Conservation (phyloP, 495 filamentous ascomycete genomes). For the Opeltia flavorubescens region DNA sequence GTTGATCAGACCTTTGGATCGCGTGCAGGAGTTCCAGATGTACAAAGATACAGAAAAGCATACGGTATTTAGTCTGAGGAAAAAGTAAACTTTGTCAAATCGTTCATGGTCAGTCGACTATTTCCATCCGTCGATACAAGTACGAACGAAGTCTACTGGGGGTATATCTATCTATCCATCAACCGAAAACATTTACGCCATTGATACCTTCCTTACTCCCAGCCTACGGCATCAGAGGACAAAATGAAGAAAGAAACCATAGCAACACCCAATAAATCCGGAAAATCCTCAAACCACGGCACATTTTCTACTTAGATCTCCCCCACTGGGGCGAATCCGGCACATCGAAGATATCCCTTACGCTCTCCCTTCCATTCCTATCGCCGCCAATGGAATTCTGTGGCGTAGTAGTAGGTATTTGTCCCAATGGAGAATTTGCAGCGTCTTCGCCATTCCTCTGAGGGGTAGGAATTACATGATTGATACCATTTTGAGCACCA, state of each 20-base stretch:
- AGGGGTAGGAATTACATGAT: neutral
- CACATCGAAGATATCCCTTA: conserved; percentile 14
- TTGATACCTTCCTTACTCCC: no score
- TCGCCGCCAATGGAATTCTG: neutral
- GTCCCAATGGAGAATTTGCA: neutral
- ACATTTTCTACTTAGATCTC: conserved; percentile 1
- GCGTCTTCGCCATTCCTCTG: no score
- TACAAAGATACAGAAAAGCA: no score
- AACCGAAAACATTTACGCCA: no score
- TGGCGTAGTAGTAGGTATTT: neutral
- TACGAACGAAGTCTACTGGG: no score
- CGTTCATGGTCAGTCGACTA: no score
- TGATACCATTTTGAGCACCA: no score
- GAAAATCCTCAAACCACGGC: no score
- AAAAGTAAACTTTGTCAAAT: neutral
- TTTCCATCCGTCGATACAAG: no score
- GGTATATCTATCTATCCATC: no score
- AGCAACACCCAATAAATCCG: neutral
- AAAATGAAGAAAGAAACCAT: neutral
- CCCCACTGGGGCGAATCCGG: conserved; percentile 12
- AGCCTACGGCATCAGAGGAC: neutral
- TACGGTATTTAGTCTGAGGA: neutral
- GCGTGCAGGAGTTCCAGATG: no score
- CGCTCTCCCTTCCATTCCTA: neutral
- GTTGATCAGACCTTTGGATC: no score